A percentile compares a stretch with the other conserved stretches of the same genome.
phyloP scores from a whole-genome alignment of 2,329 filamentous ascomycete species.

The Monosporascus ibericus region DNA sequence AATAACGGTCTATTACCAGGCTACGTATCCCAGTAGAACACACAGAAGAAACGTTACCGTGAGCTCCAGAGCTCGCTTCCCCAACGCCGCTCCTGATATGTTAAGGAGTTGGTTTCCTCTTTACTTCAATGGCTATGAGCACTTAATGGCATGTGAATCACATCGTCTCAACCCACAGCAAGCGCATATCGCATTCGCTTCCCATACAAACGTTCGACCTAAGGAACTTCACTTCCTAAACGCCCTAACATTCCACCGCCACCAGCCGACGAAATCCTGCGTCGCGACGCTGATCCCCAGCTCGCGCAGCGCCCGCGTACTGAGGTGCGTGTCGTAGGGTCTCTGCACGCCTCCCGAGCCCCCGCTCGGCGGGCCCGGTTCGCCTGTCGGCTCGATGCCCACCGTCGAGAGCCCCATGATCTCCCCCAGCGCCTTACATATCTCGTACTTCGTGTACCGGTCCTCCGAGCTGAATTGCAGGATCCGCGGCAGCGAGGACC shows the following conservation, averaged over 20 bases:
- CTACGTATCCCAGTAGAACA: no score
- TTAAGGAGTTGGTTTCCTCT: no score
- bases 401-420: constrained; percentile 70
- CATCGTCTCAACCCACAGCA: no score
- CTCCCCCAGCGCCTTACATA: constrained; percentile 70
- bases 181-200: no score
- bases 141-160: no score
- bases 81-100: no score
- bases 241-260: constrained; percentile 58
- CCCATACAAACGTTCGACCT: no score
- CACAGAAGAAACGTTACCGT: no score
- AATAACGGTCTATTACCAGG: no score
- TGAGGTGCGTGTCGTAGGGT: constrained; percentile 84
- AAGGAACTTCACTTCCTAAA: constrained; percentile 43
- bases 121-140: no score
- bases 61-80: no score
- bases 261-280: constrained; percentile 74
- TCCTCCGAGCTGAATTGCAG: constrained; percentile 87
- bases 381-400: constrained; percentile 64
- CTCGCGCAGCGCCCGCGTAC: constrained; percentile 65
- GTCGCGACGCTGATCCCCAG: constrained; percentile 70
- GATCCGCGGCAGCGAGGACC: constrained; percentile 55
- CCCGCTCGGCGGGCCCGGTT: no score
- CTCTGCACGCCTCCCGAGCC: constrained; percentile 65
- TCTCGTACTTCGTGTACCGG: constrained; percentile 82